Base-by-base conservation (phyloP, 306 rosid genomes). In the Ormosia semicastrata region DNA sequence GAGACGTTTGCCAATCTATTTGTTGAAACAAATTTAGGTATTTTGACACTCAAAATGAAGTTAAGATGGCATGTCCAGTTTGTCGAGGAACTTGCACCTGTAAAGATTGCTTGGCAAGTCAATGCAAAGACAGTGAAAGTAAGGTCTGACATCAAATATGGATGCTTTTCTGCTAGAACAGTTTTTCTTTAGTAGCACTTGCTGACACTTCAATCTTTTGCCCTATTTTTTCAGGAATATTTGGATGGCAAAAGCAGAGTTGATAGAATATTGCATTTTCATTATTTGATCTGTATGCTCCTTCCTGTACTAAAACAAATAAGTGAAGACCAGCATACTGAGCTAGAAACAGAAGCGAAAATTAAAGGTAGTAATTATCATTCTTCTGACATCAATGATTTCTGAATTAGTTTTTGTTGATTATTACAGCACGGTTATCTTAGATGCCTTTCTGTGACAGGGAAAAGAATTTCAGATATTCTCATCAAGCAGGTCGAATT, bases 51-150 rank as follows among this genome's bases (percentile, higher is more conserved):
- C 94, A 88, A 89, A 89, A 93, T 77, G 98, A 92, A 86, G 97
- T 92, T 68, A 91, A 89, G 89, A 84, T 64, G 87, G 97, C 94
- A 52, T 96, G 99, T 79, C 99, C 99, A 9, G 99, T 93, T 71
- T 96, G 99, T 77, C 94, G 92, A 72, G 88, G 92, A 87, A 88
- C 90, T 80, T 96, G 99, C 88, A 80, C 92, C 70, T 96, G 99
- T 82, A 92, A 92, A 88, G 91, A 93, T 85, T 96, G 99, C 83
- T 83, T 85, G 78, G 86, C 84, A 77, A 88, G 84, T 87, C 93
- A 86, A 80, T 78, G 87, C 75, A 84, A 84, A 79, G 94, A 91
- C 86, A 86, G 82, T 78, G 94, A 93, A 92, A 91, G 97, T 92
- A 93, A 96, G 99, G 99, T 96, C 94, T 89, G 99, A 88, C 81